Evolutionary conservation across 192 early-diverging fungal species (phyloP).

Genomic region (Coemansia sp.): DNA sequence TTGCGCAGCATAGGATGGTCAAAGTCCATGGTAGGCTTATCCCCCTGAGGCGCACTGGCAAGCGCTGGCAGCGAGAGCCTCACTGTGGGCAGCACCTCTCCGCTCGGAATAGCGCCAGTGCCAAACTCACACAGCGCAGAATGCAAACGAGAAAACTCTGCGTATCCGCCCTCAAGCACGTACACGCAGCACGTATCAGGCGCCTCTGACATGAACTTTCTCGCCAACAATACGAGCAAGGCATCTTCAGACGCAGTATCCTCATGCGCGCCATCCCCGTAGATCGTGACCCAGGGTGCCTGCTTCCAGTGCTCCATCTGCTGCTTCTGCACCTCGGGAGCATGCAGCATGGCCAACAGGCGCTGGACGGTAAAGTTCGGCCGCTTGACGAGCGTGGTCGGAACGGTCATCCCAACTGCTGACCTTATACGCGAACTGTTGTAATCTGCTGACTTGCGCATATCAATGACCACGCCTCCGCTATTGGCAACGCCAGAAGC

Average conservation of each 20-base stretch:
- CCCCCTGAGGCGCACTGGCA: background rate
- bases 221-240: slow-evolving; percentile 54
- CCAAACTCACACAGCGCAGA: slow-evolving; percentile 19
- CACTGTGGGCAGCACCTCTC: background rate
- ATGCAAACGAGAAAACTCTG: slow-evolving; percentile 24
- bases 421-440: slow-evolving; percentile 52
- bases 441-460: slow-evolving; percentile 64
- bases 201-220: slow-evolving; percentile 62
- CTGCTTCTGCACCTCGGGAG: slow-evolving; percentile 52
- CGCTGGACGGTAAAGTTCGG: slow-evolving; percentile 62
- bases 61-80: slow-evolving; percentile 2
- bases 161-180: slow-evolving; percentile 41
- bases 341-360: slow-evolving; percentile 57
- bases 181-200: slow-evolving; percentile 19
- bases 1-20: slow-evolving; percentile 49
- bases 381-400: slow-evolving; percentile 72
- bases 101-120: background rate
- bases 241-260: slow-evolving; percentile 53
- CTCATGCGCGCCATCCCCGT: slow-evolving; percentile 59
- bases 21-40: slow-evolving; percentile 14
- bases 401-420: slow-evolving; percentile 68
- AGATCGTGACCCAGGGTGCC: slow-evolving; percentile 63
- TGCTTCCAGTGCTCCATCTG: slow-evolving; percentile 57
- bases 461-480: slow-evolving; percentile 63
- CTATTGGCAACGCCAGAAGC: background rate